Conservation (phyloP, 139 green algal species). For the Tetratostichococcus sp. region DNA sequence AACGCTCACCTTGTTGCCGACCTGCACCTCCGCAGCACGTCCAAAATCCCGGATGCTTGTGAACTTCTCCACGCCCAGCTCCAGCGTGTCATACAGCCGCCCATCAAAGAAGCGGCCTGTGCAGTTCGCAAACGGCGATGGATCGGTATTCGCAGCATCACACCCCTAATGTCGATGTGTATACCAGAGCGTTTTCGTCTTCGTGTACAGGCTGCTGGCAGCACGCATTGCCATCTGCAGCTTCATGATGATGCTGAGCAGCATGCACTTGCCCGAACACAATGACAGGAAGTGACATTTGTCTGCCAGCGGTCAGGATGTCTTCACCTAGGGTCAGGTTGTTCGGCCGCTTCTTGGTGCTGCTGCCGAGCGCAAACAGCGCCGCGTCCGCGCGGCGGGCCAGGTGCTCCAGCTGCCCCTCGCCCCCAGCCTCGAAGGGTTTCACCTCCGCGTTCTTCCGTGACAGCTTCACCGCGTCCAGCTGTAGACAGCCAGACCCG, state of each 20-base stretch:
- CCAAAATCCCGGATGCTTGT: slow-evolving; percentile 47
- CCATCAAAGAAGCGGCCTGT: slow-evolving; percentile 59
- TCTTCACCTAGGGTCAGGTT: slow-evolving; percentile 80
- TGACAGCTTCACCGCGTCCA: slow-evolving; percentile 63
- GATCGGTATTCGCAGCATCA: too few species aligned
- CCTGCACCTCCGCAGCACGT: slow-evolving; percentile 24
- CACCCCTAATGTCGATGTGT: too few species aligned
- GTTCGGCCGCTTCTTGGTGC: slow-evolving; percentile 96
- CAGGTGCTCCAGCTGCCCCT: slow-evolving; percentile 65
- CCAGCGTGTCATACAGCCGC: slow-evolving; percentile 81
- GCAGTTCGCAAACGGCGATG: too few species aligned
- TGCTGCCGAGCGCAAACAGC: slow-evolving; percentile 76
- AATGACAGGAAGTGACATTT: too few species aligned
- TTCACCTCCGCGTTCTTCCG: slow-evolving; percentile 78
- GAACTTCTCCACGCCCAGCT: slow-evolving; percentile 66
- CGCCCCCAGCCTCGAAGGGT: slow-evolving; percentile 85
- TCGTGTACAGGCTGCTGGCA: too few species aligned
- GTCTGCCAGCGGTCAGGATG: too few species aligned
- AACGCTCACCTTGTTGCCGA: slow-evolving; percentile 52
- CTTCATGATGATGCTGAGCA: too few species aligned
- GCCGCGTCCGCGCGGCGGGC: slow-evolving; percentile 46
- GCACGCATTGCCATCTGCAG: too few species aligned
- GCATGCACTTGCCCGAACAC: too few species aligned
- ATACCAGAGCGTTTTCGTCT: too few species aligned
- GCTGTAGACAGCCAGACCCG: slow-evolving; percentile 41